Conservation (phyloP, 805 yeast species). For the Candida ortonii region DNA sequence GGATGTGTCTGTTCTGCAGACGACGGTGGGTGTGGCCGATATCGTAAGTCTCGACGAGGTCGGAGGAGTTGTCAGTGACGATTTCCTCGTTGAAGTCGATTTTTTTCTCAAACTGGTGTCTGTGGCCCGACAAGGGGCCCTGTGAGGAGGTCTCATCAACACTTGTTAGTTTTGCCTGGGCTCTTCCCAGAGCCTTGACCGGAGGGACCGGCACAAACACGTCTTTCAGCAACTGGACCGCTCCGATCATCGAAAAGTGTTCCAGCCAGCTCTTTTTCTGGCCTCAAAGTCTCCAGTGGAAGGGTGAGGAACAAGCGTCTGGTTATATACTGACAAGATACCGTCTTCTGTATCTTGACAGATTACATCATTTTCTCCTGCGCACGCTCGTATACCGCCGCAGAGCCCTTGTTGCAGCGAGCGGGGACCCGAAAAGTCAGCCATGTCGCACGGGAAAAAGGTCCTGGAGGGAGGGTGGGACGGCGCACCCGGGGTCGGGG, state of each 20-base stretch:
- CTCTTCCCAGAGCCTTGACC: conserved; percentile 16
- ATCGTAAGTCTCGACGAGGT: conserved; percentile 9
- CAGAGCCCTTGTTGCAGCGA: too few species aligned
- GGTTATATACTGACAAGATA: too few species aligned
- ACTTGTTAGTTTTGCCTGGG: conserved; percentile 9
- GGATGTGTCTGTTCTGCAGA: conserved; percentile 43
- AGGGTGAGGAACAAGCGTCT: too few species aligned
- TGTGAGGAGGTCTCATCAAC: not conserved
- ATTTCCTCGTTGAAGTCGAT: conserved; percentile 8
- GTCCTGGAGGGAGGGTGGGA: too few species aligned
- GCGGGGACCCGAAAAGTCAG: too few species aligned
- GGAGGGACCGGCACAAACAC: conserved; percentile 27
- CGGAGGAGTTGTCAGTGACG: conserved; percentile 11
- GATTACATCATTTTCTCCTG: too few species aligned
- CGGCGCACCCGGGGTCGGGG: too few species aligned
- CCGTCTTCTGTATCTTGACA: too few species aligned
- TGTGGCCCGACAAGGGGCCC: conserved; percentile 1
- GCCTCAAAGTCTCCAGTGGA: too few species aligned
- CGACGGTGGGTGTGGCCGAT: conserved; percentile 30
- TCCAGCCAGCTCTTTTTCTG: too few species aligned
- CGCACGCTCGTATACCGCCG: too few species aligned
- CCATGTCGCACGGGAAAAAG: too few species aligned
- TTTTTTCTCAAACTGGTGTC: conserved; percentile 1
- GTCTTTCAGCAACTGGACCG: conserved; percentile 18
- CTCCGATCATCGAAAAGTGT: conserved; percentile 11